These are phyloP conservation scores for Teratosphaeria zuluensis DNA, from an alignment of 2,329 filamentous ascomycete species.

Conservation along the genomic window DNA sequence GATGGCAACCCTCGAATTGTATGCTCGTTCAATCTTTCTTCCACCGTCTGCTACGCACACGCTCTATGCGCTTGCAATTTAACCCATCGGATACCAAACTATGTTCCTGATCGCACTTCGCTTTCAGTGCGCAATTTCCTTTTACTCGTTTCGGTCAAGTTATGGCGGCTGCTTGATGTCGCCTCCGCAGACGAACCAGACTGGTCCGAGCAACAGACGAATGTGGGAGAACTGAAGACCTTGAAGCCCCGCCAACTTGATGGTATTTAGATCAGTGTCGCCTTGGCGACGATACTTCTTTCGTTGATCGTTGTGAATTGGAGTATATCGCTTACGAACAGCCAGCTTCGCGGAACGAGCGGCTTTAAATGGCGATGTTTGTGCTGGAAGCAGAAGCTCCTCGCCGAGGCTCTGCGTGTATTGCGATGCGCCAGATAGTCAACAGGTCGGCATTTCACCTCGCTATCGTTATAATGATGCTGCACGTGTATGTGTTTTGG, in stretches of 20 bases:
- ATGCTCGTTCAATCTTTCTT: not conserved
- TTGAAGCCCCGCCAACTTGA: slow-evolving; percentile 89
- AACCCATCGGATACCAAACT: slow-evolving; percentile 19
- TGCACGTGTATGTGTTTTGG: not conserved
- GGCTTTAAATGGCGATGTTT: not conserved
- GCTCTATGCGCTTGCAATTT: slow-evolving; percentile 12
- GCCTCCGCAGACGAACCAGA: slow-evolving; percentile 93
- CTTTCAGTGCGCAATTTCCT: not conserved
- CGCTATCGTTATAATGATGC: not conserved
- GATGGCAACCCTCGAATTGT: not conserved
- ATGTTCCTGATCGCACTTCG: not conserved
- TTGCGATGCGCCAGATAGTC: slow-evolving; percentile 1
- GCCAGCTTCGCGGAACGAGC: slow-evolving; percentile 4
- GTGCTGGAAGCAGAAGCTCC: not conserved
- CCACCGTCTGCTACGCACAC: slow-evolving; percentile 2
- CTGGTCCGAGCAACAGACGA: slow-evolving; percentile 85
- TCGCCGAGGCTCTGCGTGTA: not conserved
- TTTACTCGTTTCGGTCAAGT: slow-evolving; percentile 44
- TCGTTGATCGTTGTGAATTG: slow-evolving; percentile 8
- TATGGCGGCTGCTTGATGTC: slow-evolving; percentile 91
- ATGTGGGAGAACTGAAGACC: slow-evolving; percentile 62
- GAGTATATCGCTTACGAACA: slow-evolving; percentile 7
- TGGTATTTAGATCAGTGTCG: slow-evolving; percentile 44
- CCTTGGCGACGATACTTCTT: slow-evolving; percentile 14
- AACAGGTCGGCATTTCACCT: not conserved